Conservation (phyloP, 768 basidiomycete genomes). For the Lepiota subincarnata region DNA sequence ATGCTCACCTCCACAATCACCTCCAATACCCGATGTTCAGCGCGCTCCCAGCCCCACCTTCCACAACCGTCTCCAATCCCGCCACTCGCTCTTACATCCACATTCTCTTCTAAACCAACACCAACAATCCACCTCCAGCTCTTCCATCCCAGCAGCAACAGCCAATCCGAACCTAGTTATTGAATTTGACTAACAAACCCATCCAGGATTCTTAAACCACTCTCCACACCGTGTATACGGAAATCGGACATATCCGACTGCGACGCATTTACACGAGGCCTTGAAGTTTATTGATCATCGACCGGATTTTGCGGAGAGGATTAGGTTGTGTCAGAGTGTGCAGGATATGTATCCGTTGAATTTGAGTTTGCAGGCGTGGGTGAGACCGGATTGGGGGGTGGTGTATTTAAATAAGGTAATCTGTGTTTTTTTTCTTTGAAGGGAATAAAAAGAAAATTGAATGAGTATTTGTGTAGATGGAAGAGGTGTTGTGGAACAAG, state of each 20-base stretch:
- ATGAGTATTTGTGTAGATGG: constrained; percentile 38
- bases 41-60: constrained; percentile 1
- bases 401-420: constrained; percentile 45
- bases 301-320: constrained; percentile 46
- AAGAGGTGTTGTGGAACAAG: constrained; percentile 56
- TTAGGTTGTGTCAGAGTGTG: constrained; percentile 34
- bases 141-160: not conserved
- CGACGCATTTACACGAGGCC: constrained; percentile 63
- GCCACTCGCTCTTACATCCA: not conserved
- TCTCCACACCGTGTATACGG: constrained; percentile 54
- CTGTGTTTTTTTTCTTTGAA: not conserved
- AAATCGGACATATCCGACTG: constrained; percentile 53
- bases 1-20: constrained; percentile 12
- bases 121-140: not conserved
- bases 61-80: not conserved
- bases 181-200: not conserved
- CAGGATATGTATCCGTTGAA: constrained; percentile 25
- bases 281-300: constrained; percentile 49
- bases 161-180: not conserved
- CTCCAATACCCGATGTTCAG: not conserved
- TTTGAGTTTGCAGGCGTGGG: constrained; percentile 19
- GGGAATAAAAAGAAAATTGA: not conserved
- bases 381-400: constrained; percentile 46
- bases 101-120: not conserved
- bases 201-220: constrained; percentile 49